Evolutionary conservation across 176 grass and related monocot genomes (phyloP), one percentile per base, ranked within the genome.

Genomic region (Oropetium thomaeum): DNA sequence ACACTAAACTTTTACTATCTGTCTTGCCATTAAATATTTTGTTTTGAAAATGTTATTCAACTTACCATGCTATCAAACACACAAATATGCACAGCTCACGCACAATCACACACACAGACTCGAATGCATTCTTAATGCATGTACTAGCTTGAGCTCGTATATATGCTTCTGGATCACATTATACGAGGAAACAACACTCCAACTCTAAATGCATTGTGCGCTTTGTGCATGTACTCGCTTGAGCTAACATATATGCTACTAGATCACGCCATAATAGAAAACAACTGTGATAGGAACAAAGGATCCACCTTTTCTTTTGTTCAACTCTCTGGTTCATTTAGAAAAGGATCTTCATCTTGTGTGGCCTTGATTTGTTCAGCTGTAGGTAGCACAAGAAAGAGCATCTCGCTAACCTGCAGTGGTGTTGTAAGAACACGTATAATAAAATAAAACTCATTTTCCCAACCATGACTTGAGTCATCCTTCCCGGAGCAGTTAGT

Each of bases 401-500:
- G 0, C 28, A 58, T 45, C 49, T 58, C 0, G 6, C 16, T 65
- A 42, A 5, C 34, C 47, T 66, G 37, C 19, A 42, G 5, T 41
- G 12, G 10, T 28, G 19, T 53, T 65, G 59, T 23, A 23, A 10
- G 16, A 31, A 11, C 25, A 44, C 32, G 28, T 66, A n/a, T n/a
- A n/a, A n/a, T n/a, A n/a, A 53, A 65, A 55, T n/a, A 5, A 65
- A 55, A 34, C 34, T 81, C 37, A 43, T 34, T 67, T 55, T 55
- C 41, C 20, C 49, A 58, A 31, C 31, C 14, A 20, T 58, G 28
- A 41, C 3, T 33, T 22, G 29, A 26, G 8, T 75, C 17, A 31
- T 3, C 25, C 31, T 41, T 44, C n/a, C n/a, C n/a, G 23, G 58
- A 74, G 19, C 15, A n/a, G n/a, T n/a, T n/a, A n/a, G 2, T 65